Evolutionary conservation across 2,329 filamentous ascomycete genomes (phyloP), one percentile per base, ranked within the genome.

Genomic region (Talaromyces rugulosus): DNA sequence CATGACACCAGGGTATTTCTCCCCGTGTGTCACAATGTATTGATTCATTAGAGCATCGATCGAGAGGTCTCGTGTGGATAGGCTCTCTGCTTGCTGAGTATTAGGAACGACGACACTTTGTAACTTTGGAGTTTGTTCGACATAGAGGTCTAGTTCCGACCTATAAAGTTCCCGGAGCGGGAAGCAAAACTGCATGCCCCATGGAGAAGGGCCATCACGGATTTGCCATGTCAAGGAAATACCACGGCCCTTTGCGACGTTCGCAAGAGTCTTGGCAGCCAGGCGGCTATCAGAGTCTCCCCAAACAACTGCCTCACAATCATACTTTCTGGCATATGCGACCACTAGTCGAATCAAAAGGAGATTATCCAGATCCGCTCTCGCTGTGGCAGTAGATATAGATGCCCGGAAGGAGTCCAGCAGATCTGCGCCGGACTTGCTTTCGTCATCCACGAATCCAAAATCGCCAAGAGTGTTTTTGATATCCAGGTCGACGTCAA

Each of bases 41-140:
- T 92, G 88, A 62, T 83, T 80, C 88, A 98, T 93, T 59, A 99
- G 84, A 67, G 93, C 89, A 71, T 97, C 92, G 69, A 99, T 97
- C 53, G 92, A 96, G 53, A 91, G 84, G 66, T 92, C 89, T 62
- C 71, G 74, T 34, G 71, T 74, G 11, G 75, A 70, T 34, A 72
- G 60, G 47, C 72, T 73, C 8, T 74, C 73, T 27, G 75, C 72
- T 14, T 74, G 67, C 47, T 74, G 66, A 30, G 72, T 68, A 56
- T 79, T 72, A 56, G 75, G 71, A n/a, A 80, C 77, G 27, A 82
- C 76, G 51, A 87, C 70, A 9, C 77, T 66, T 23, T 73, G 70
- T 4, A 92, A 75, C 18, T 84, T 78, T 12, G 85, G 81, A 2
- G 80, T 72, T 4, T 81, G 74, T 4, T 79, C 76, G 18, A 86